These are phyloP conservation scores for Hirschfeldia incana DNA, from an alignment of 345 rosid species.

Conservation along the genomic window DNA sequence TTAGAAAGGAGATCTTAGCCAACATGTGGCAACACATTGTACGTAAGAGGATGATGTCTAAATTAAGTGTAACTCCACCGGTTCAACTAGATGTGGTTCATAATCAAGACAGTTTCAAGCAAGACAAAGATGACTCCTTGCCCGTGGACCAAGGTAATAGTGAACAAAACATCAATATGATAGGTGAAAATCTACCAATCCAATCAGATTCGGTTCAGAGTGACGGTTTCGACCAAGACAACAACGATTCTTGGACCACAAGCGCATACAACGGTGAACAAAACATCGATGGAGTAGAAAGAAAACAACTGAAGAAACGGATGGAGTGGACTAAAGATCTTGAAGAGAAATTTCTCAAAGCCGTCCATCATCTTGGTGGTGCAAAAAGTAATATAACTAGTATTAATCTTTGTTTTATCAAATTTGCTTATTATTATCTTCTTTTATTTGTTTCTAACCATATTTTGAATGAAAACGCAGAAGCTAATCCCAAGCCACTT, in stretches of 20 bases:
- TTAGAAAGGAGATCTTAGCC: background rate
- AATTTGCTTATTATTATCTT: background rate
- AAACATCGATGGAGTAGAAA: background rate
- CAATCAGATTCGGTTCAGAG: background rate
- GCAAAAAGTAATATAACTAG: constrained; percentile 11
- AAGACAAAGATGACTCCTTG: background rate
- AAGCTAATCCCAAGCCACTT: constrained; percentile 13
- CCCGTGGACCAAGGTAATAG: background rate
- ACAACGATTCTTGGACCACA: background rate
- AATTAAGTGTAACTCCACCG: background rate
- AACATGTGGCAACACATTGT: constrained; percentile 35
- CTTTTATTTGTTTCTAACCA: background rate
- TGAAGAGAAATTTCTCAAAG: constrained; percentile 23
- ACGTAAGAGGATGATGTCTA: constrained; percentile 16
- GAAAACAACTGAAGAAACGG: background rate
- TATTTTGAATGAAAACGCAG: constrained; percentile 16
- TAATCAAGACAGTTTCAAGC: background rate
- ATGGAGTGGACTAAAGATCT: constrained; percentile 17
- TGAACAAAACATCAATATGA: background rate
- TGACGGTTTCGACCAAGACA: background rate
- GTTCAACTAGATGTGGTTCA: background rate
- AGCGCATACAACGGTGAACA: background rate
- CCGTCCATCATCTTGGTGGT: constrained; percentile 23
- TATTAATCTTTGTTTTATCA: background rate
- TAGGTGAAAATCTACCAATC: background rate